Percentiles rank a stretch among this genome's conserved stretches.
Conservation (phyloP, 306 rosid genomes). For the Inga laurina region DNA sequence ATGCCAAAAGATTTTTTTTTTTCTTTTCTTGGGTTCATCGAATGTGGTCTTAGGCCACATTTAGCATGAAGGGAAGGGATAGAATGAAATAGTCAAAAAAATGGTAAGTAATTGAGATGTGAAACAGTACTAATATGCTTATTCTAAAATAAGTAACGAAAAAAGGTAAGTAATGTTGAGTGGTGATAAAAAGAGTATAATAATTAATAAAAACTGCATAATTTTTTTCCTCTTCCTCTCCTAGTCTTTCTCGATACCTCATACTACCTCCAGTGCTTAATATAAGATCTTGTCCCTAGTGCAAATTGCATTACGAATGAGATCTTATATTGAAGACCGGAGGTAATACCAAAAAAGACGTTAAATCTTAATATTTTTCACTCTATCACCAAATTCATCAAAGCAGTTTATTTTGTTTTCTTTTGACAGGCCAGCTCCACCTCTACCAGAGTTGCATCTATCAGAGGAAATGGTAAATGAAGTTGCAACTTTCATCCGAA, state of each 20-base stretch:
- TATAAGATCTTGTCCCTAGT: too few relatives aligned
- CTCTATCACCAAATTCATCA: not conserved
- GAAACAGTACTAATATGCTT: not conserved
- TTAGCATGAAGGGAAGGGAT: not conserved
- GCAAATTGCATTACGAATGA: too few relatives aligned
- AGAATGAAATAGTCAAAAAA: not conserved
- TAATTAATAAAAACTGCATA: too few relatives aligned
- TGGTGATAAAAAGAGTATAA: not conserved
- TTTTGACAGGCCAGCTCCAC: constrained; percentile 88
- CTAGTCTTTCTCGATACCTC: not conserved
- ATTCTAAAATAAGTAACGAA: not conserved
- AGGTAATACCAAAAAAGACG: too few relatives aligned
- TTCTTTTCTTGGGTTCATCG: not conserved
- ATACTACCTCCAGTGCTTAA: too few relatives aligned
- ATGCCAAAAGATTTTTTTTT: not conserved
- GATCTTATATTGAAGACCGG: too few relatives aligned
- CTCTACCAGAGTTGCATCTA: constrained; percentile 78
- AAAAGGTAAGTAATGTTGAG: too few relatives aligned
- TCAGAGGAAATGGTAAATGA: constrained; percentile 83
- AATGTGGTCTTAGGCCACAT: not conserved
- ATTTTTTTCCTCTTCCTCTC: not conserved
- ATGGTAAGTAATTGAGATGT: not conserved
- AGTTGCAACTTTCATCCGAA: constrained; percentile 57
- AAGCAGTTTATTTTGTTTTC: not conserved
- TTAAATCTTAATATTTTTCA: not conserved